Conservation (phyloP, 306 rosid genomes). For the Aeschynomene evenia region DNA sequence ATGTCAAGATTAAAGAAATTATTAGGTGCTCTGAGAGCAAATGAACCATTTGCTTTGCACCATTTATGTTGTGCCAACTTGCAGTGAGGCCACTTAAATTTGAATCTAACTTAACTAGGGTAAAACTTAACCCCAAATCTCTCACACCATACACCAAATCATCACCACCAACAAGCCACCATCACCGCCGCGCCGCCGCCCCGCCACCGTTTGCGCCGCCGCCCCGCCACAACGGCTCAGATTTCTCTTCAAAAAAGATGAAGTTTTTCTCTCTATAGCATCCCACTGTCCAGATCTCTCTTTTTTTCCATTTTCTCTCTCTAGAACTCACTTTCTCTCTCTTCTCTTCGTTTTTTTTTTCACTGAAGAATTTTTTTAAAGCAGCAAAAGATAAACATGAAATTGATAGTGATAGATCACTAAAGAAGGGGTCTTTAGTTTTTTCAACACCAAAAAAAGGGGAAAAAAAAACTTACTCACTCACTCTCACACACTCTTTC, state of each 20-base stretch:
- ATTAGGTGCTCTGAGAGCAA: too few relatives aligned
- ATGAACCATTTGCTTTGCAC: too few relatives aligned
- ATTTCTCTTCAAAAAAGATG: slow-evolving; percentile 30
- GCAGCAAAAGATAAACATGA: slow-evolving; percentile 31
- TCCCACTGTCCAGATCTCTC: slow-evolving; percentile 48
- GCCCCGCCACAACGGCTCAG: slow-evolving; percentile 47
- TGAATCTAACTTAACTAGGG: too few relatives aligned
- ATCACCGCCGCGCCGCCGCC: too few relatives aligned
- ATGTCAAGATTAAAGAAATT: too few relatives aligned
- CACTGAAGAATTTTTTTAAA: slow-evolving; percentile 27
- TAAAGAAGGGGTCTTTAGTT: slow-evolving; percentile 46
- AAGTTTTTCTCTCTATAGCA: slow-evolving; percentile 48
- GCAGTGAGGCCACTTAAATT: too few relatives aligned
- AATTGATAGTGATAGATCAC: slow-evolving; percentile 67
- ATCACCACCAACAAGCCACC: too few relatives aligned
- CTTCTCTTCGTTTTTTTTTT: slow-evolving; percentile 17
- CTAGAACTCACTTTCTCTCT: slow-evolving; percentile 30
- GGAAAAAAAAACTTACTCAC: not conserved
- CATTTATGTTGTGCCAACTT: too few relatives aligned
- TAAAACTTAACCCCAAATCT: too few relatives aligned
- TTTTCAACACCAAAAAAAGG: slow-evolving; percentile 20
- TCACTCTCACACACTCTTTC: too few relatives aligned
- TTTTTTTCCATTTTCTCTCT: slow-evolving; percentile 33
- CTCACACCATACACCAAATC: too few relatives aligned
- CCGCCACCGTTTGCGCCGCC: too few relatives aligned